Evolutionary conservation across 139 green algal genomes (phyloP), one percentile per base, ranked within the genome.

Genomic region (Tetratostichococcus sp.): DNA sequence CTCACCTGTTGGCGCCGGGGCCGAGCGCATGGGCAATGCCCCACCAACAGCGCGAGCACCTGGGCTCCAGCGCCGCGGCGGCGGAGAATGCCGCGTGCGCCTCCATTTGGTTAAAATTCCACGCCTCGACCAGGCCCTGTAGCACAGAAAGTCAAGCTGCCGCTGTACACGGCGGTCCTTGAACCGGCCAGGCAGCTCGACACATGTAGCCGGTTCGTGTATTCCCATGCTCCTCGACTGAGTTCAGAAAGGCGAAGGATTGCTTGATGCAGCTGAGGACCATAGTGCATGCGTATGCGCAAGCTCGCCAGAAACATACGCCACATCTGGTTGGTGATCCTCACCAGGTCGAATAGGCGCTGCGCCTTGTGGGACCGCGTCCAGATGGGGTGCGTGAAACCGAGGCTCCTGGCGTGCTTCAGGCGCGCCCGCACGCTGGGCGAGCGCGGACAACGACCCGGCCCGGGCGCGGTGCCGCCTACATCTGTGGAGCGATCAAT

Each of bases 51-150:
- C 85, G 83, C 42, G 80, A 21, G 28, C 77, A 75, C 0, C 33
- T n/a, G 0, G 83, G 77, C 33, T 85, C 83, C 17, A 35, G 22
- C 34, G 59, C 65, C 28, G 73, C 35, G 6, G 71, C 83, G 23
- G 68, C 35, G 28, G 71, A 33, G 71, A 85, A 85, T 26, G 77
- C 69, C 23, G 58, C 67, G n/a, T 80, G 32, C 2, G 83, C 76
- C 50, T 87, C 83, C 16, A 30, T 35, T 32, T 80, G 77, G 65
- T 87, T 85, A 75, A 84, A 87, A 43, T 82, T 78, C 50, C 72
- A 87, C 26, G 76, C 77, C 42, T 77, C 57, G 65, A 88, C 42
- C 75, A 88, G 30, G 25, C 83, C 83, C 72, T 85, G 80, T 31
- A 32, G 62, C 22, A 34, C 26, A 68, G 4, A 11, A 34, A 34